Percentiles rank a stretch among this genome's conserved stretches.
Evolutionary conservation across 805 yeast genomes (phyloP).

Genomic region (Sugiyamaella valdiviana): DNA sequence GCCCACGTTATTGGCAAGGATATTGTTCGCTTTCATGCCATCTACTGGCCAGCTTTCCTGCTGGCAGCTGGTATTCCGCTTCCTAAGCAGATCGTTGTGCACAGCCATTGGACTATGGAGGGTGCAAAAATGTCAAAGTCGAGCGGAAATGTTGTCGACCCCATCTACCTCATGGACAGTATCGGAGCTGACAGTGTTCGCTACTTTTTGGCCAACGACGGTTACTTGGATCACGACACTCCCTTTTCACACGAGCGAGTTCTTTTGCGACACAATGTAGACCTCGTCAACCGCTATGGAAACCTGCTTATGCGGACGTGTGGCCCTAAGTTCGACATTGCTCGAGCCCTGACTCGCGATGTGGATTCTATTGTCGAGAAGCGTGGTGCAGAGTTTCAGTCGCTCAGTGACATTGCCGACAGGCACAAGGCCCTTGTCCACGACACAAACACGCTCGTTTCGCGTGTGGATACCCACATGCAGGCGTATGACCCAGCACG

Average conservation of each 20-base stretch:
- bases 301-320: constrained; percentile 71
- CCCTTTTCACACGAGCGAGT: constrained; percentile 68
- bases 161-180: constrained; percentile 51
- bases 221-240: constrained; percentile 70
- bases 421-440: constrained; percentile 26
- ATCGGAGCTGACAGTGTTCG: constrained; percentile 62
- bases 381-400: constrained; percentile 3
- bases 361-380: background rate
- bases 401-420: background rate
- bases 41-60: constrained; percentile 90
- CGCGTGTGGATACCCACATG: constrained; percentile 41
- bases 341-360: constrained; percentile 33
- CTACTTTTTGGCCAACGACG: constrained; percentile 68
- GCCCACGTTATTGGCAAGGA: constrained; percentile 90
- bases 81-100: constrained; percentile 76
- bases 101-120: constrained; percentile 87
- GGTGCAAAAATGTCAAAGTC: constrained; percentile 94
- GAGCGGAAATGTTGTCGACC: constrained; percentile 90
- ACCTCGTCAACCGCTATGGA: constrained; percentile 75
- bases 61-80: constrained; percentile 70
- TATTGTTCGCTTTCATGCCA: constrained; percentile 78
- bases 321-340: constrained; percentile 58
- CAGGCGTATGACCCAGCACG: constrained; percentile 45
- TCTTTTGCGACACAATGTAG: constrained; percentile 33
- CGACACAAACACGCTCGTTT: constrained; percentile 34